Base-by-base conservation (phyloP, 306 rosid genomes). In the Glycine latifolia region DNA sequence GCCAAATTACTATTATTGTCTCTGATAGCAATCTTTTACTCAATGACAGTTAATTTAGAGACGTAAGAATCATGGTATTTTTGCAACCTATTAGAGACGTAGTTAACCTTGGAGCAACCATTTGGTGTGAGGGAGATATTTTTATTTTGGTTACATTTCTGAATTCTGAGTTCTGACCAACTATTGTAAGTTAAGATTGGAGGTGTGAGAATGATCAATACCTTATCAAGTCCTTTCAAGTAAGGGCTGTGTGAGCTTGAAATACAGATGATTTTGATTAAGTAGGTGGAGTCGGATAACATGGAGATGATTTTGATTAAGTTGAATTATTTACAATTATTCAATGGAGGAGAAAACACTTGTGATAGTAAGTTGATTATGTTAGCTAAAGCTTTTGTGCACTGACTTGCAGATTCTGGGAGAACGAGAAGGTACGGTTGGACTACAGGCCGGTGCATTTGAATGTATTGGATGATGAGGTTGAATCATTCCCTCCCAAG, bases 381-480 rank as follows among this genome's bases (percentile, higher is more conserved):
- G 26, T 59, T 44, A 69, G 68, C 73, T 67, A 68, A 83, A 43
- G 37, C 83, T 70, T 26, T 70, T 65, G 37, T 56, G 73, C 66
- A 69, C 58, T 83, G 67, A 65, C 78, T 80, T 86, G 88, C 94
- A 95, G 99, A 69, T 84, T 59, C 75, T 95, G 99, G 99, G 99
- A 95, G 86, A 85, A 82, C 20, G 91, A 86, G 89, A 88, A 93
- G 81, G 98, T 91, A 49, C 86, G 92, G 65, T 72, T 95, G 44
- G 97, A 93, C 26, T 95, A 95, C 83, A 87, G 99, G 87, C 95
- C 99, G 2, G 99, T 95, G 86, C 99, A 95, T 79, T 44, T 91
- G 93, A 91, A 93, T 89, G 90, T 97, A 31, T 83, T 95, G 83
- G 99, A 95, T 15, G 91, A 90, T 60, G 99, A 95, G 86, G 50